A percentile compares a stretch with the other conserved stretches of the same genome.
Conservation (phyloP, 768 basidiomycete species). For the Suillus subluteus region DNA sequence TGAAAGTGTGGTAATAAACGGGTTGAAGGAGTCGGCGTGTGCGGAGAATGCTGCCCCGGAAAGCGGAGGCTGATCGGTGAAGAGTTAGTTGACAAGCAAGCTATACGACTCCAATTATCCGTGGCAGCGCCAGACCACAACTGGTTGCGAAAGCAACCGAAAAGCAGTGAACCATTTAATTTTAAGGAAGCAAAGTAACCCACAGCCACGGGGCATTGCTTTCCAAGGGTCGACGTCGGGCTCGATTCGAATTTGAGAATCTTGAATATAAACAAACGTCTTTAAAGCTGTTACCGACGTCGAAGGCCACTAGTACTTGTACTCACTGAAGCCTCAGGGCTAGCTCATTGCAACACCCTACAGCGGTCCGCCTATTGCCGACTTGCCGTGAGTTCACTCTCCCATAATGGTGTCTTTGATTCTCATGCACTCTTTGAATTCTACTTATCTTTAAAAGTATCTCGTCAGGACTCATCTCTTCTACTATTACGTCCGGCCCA, state of each 20-base stretch:
- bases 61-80: slow-evolving; percentile 1
- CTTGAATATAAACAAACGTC: not conserved
- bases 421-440: not conserved
- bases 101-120: not conserved
- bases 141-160: not conserved
- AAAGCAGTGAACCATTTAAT: slow-evolving; percentile 1
- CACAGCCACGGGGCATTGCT: slow-evolving; percentile 1
- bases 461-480: not conserved
- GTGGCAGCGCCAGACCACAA: not conserved
- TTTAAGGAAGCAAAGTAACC: not conserved
- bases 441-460: not conserved
- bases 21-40: slow-evolving; percentile 4
- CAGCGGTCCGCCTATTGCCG: not conserved
- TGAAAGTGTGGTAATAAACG: not conserved
- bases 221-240: not conserved
- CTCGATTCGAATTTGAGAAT: not conserved
- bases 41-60: slow-evolving; percentile 1
- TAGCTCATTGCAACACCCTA: not conserved
- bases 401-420: slow-evolving; percentile 16
- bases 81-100: not conserved
- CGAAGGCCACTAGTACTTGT: not conserved
- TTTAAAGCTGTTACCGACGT: not conserved
- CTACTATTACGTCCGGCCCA: not conserved
- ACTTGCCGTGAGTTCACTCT: slow-evolving; percentile 2
- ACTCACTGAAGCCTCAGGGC: not conserved